A percentile compares a stretch with the other conserved stretches of the same genome.
These are phyloP conservation scores for Ulota crispa DNA, from an alignment of 225 moss, liverwort and hornwort genomes.

Conservation along the genomic window DNA sequence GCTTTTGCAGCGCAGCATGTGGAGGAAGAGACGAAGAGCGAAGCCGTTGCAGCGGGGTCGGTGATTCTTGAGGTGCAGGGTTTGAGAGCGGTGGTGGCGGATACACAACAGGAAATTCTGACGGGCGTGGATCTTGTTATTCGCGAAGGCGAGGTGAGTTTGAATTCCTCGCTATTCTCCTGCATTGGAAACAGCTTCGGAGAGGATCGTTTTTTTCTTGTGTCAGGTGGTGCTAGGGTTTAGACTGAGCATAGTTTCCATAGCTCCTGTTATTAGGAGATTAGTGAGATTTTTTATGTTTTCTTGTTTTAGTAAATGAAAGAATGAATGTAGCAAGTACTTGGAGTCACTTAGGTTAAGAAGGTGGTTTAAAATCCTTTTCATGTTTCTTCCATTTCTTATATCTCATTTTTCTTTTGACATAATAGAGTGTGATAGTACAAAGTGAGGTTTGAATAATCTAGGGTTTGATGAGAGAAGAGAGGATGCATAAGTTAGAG, in stretches of 20 bases:
- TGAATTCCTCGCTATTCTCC: background rate
- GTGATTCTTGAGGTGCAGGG: slow-evolving; percentile 77
- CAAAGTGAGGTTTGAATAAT: background rate
- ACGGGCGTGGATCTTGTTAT: slow-evolving; percentile 80
- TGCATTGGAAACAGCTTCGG: background rate
- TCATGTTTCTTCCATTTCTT: background rate
- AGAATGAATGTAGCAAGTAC: no score
- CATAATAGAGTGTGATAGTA: background rate
- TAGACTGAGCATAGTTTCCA: no score
- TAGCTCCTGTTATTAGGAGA: no score
- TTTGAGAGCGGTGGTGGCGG: slow-evolving; percentile 67
- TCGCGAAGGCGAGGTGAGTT: slow-evolving; percentile 78
- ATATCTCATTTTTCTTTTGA: background rate
- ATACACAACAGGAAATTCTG: slow-evolving; percentile 74
- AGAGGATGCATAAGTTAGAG: background rate
- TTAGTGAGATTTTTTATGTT: no score
- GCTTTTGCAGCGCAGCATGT: slow-evolving; percentile 37
- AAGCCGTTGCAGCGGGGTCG: background rate
- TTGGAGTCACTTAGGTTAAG: background rate
- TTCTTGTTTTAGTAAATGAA: no score
- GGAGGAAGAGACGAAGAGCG: slow-evolving; percentile 33
- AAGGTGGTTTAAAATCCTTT: background rate
- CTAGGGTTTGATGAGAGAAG: background rate
- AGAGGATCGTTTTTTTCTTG: background rate
- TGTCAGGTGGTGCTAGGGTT: no score